Base-by-base conservation (phyloP, 768 basidiomycete species). In the Amanita pseudoporphyria region DNA sequence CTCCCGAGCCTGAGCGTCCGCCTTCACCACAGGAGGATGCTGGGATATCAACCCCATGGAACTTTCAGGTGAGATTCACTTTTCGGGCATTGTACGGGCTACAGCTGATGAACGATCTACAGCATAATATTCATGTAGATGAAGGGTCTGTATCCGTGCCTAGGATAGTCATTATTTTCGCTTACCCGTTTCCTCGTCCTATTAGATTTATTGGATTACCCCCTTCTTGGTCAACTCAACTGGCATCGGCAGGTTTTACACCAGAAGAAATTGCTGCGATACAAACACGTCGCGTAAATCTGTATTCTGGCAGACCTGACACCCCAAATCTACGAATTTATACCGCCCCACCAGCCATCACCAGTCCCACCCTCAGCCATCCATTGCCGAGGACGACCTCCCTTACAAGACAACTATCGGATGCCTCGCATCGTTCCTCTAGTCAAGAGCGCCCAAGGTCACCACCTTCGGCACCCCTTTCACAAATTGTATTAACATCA, bases 81-180 rank as follows among this genome's bases (percentile, higher is more conserved):
- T 63, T 21, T n/a, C 9, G 16, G 9, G 6, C 39, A 7, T 39
- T 32, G 21, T 6, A 13, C 6, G 0, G 10, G 5, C 24, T 39
- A 39, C 26, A 18, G 16, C 12, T 48, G 16, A 32, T n/a, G 16
- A 5, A 26, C 18, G 5, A 2, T 46, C 51, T 53, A 24, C 54
- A 86, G 84, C 85, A 88, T 59, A 75, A 87, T 58, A 78, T 87
- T 30, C 85, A 88, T 58, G 85, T 87, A 24, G 82, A 87, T 62
- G 85, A 87, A 65, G 79, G 71, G 79, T 84, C 55, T 49, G 75
- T 71, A 3, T 21, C 3, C 14, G 4, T 26, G 6, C 24, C 13
- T 6, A 42, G 16, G 3, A 16, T 43, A 38, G 31, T 42, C 37
- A 30, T 38, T 51, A n/a, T 43, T 12, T 21, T 47, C 24, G 31